Base-by-base conservation (phyloP, 768 basidiomycete species). In the Cubamyces lactineus region DNA sequence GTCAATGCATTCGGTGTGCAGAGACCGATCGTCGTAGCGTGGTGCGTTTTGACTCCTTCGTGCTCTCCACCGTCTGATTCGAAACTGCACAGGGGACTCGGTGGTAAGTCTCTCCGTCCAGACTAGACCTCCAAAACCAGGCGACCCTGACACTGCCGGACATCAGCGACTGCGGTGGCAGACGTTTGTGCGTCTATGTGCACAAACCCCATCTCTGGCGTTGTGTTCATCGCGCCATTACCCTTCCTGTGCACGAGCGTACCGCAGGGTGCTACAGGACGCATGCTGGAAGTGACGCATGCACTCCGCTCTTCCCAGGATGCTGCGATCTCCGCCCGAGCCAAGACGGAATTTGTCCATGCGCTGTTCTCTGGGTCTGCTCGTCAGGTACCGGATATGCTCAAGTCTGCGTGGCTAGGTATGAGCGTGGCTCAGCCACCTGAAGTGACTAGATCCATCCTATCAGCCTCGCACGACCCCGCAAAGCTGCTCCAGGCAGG, bases 11-110 rank as follows among this genome's bases (percentile, higher is more conserved):
- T 70, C 50, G 40, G 58, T n/a, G 39, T 72, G 19, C 64, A 54
- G 23, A 65, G 62, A 38, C 65, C 66, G 16, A 53, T 70, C 30
- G 24, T 63, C 12, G 59, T 66, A n/a, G 68, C 64, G 11, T 72
- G 69, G 71, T 69, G n/a, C 23, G 68, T 55, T 7, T 52, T 17
- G 3, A 7, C 9, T 19, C 12, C 24, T 28, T 43, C 13, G 7
- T 19, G 9, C 4, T 30, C n/a, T 40, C 41, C 6, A 26, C 17
- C 6, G 52, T 15, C 57, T 59, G 53, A 59, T 49, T 9, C 9
- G 16, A 38, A 26, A 12, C 19, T 15, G 17, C 15, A 30, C 55
- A 65, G 58, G 59, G 54, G 62, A 19, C 19, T 53, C 49, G 57
- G 57, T 61, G 54, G 57, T 57, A 28, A 52, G 54, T 58, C 16